These are phyloP conservation scores for Colletotrichum brevisporum DNA, from an alignment of 2,329 filamentous ascomycete species.

Conservation along the genomic window DNA sequence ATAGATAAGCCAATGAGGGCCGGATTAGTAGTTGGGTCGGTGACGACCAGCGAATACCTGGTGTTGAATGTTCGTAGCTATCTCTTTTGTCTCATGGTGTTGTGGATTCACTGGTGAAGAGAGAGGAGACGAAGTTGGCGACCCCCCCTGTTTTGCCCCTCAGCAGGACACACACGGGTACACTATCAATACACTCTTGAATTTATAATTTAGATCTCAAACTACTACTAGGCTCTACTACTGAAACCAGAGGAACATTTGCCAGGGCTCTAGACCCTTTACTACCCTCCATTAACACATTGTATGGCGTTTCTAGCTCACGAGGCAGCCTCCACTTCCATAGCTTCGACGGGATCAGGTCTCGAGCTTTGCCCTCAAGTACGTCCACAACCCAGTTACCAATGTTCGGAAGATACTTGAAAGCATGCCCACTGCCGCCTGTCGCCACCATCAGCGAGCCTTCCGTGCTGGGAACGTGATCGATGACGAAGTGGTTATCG, in stretches of 20 bases:
- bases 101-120: too few relatives aligned
- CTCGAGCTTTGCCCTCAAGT: constrained; percentile 55
- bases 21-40: too few relatives aligned
- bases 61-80: too few relatives aligned
- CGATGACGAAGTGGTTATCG: constrained; percentile 64
- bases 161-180: too few relatives aligned
- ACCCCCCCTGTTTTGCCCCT: too few relatives aligned
- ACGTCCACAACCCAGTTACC: constrained; percentile 68
- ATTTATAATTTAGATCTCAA: too few relatives aligned
- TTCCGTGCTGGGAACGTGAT: constrained; percentile 53
- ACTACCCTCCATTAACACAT: constrained; percentile 44
- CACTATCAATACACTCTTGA: too few relatives aligned
- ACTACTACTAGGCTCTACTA: too few relatives aligned
- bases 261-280: constrained; percentile 36
- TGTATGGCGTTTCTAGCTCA: constrained; percentile 15
- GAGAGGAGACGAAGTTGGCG: too few relatives aligned
- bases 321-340: constrained; percentile 44
- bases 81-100: too few relatives aligned
- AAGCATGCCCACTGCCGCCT: constrained; percentile 73
- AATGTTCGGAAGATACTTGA: constrained; percentile 73
- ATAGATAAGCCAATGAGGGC: too few relatives aligned
- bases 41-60: too few relatives aligned
- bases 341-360: constrained; percentile 45
- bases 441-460: constrained; percentile 68
- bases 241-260: constrained; percentile 38